phyloP scores from a whole-genome alignment of 164 flowering plant genomes.

The Paratinospora sagittata region DNA sequence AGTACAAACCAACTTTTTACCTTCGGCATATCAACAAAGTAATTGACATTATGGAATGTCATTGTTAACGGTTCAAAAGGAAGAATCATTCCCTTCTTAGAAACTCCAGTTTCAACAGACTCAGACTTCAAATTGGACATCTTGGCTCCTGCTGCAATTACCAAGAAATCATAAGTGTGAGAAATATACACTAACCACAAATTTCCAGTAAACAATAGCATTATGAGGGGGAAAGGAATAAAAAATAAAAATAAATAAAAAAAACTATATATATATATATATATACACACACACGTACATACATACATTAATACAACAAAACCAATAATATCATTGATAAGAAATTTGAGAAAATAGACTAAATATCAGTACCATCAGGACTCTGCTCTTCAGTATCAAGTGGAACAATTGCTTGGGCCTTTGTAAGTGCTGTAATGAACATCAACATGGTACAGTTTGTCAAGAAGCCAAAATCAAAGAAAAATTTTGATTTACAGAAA shows the following conservation, averaged over 20 bases:
- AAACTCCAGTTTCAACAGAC: constrained; percentile 15
- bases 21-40: constrained; percentile 90
- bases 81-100: constrained; percentile 78
- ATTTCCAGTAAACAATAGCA: neutral
- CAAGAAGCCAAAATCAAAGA: neutral
- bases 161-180: constrained; percentile 1
- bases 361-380: constrained; percentile 23
- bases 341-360: constrained; percentile 4
- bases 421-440: constrained; percentile 43
- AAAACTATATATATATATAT: no score
- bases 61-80: constrained; percentile 77
- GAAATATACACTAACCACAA: neutral
- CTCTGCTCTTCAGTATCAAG: constrained; percentile 29
- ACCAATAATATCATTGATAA: neutral
- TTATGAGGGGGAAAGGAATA: neutral
- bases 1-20: constrained; percentile 24
- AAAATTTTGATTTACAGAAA: neutral
- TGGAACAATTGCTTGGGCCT: constrained; percentile 36
- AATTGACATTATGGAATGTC: constrained; percentile 81
- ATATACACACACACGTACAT: no score
- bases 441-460: neutral
- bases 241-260: neutral
- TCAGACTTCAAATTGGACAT: constrained; percentile 5
- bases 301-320: neutral
- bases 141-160: constrained; percentile 24